Evolutionary conservation across 768 basidiomycete species (phyloP).

Genomic region (Mycena alexandri): DNA sequence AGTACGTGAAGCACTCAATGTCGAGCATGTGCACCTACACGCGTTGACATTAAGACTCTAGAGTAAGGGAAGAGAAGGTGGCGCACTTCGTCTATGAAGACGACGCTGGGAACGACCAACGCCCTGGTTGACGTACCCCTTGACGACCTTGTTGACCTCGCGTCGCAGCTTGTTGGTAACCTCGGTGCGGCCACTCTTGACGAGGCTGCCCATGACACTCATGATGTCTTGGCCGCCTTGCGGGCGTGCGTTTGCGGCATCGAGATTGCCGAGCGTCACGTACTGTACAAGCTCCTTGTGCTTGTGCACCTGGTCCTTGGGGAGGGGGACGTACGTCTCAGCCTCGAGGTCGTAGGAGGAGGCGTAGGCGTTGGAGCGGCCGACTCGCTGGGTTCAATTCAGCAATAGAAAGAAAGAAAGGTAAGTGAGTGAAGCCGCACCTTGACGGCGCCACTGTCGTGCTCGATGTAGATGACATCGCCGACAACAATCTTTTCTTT

Average conservation of each 20-base stretch:
- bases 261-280: conserved; percentile 93
- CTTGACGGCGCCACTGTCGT: conserved; percentile 95
- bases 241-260: conserved; percentile 96
- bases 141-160: conserved; percentile 98
- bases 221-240: conserved; percentile 99
- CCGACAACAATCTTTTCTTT: conserved; percentile 98
- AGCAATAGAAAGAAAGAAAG: too few species aligned
- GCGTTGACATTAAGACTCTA: neutral
- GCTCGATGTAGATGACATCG: conserved; percentile 96
- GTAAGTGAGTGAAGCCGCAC: conserved; percentile 62
- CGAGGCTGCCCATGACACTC: conserved; percentile 94
- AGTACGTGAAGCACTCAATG: conserved; percentile 98
- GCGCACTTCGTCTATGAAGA: conserved; percentile 96
- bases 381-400: conserved; percentile 92
- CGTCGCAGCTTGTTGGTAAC: conserved; percentile 95
- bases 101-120: conserved; percentile 96
- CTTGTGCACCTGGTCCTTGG: conserved; percentile 97
- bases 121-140: conserved; percentile 97
- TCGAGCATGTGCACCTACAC: conserved; percentile 99
- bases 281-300: conserved; percentile 96
- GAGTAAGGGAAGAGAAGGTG: neutral
- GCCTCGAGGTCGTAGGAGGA: conserved; percentile 98
- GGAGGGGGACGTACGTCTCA: conserved; percentile 97
- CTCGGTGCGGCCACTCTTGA: conserved; percentile 94
- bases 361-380: conserved; percentile 96